Base-by-base conservation (phyloP, 1,284 basidiomycete species). In the Cryptococcus wingfieldii region DNA sequence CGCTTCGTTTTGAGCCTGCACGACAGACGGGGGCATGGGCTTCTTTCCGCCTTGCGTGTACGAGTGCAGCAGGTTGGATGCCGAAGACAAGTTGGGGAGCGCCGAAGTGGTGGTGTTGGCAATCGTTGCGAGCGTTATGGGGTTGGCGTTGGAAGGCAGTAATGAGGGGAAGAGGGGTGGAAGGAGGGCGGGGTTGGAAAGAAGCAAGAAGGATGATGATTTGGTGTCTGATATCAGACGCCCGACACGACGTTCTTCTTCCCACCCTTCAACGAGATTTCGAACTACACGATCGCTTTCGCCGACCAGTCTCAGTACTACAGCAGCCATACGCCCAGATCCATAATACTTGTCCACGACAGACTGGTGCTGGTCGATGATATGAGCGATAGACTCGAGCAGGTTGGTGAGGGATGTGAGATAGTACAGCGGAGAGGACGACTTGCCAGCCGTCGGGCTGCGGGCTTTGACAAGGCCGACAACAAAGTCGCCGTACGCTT, bases 291-390 rank as follows among this genome's bases (percentile, higher is more conserved):
- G 81, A 73, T 97, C 93, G 62, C 89, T 90, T 73, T 98, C 94
- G 53, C 85, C 83, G 38, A 96, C 77, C 5, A 99, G 79, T 41
- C 86, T 82, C 14, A 82, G 80, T 3, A 94, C 83, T 14, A 98
- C 93, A 19, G 79, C 82, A 31, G 80, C 79, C 93, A 96, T 96
- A 69, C 88, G 87, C 1, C 90, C 88, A 5, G 75, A 67, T 0
- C 93, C 96, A 68, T 98, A 98, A 75, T 98, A 96, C 75, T 95
- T 95, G 73, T 98, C 94, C 0, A 99, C 95, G 1, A 98, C 85
- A 1, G 93, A 90, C 68, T 96, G 93, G 72, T 99, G 96, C 70
- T 97, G 93, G 68, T 95, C 93, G 42, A 98, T 87, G 59, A 99
- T 92, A 79, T 90, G 85, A 1, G 95, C 96, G 44, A 98, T 87